Percentiles rank a stretch among this genome's conserved stretches.
Conservation (phyloP, 2,329 filamentous ascomycete species). For the Xylariaceae sp. region DNA sequence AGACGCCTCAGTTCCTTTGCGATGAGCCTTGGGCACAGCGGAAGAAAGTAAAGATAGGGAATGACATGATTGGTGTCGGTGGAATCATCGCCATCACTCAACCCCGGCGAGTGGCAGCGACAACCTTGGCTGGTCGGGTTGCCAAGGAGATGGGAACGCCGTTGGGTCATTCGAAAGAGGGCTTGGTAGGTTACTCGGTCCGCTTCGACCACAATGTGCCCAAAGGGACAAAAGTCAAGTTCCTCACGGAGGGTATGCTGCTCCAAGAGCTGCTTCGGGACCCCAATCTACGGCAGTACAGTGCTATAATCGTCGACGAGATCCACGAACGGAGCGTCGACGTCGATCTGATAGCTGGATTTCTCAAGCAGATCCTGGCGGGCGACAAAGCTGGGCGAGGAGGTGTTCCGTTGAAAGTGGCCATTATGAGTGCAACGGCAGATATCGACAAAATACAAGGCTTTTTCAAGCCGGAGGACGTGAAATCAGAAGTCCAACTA, state of each 20-base stretch:
- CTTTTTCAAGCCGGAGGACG: slow-evolving; percentile 57
- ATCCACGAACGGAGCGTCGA: slow-evolving; percentile 95
- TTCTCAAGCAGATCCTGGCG: slow-evolving; percentile 72
- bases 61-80: slow-evolving; percentile 53
- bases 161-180: slow-evolving; percentile 36
- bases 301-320: slow-evolving; percentile 88
- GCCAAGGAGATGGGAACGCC: slow-evolving; percentile 67
- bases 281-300: slow-evolving; percentile 77
- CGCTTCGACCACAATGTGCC: slow-evolving; percentile 87
- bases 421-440: slow-evolving; percentile 96
- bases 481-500: slow-evolving; percentile 31
- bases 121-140: slow-evolving; percentile 82
- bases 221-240: slow-evolving; percentile 84
- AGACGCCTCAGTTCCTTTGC: slow-evolving; percentile 86
- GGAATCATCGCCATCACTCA: slow-evolving; percentile 92
- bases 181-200: slow-evolving; percentile 83
- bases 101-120: slow-evolving; percentile 88
- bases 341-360: slow-evolving; percentile 86
- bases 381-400: slow-evolving; percentile 60
- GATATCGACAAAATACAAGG: slow-evolving; percentile 73
- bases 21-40: slow-evolving; percentile 73
- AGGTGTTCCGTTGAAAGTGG: slow-evolving; percentile 75
- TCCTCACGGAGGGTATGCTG: slow-evolving; percentile 92
- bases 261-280: slow-evolving; percentile 90
- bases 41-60: slow-evolving; percentile 46